A percentile compares a stretch with the other conserved stretches of the same genome.
Evolutionary conservation across 2,329 filamentous ascomycete species (phyloP).

Genomic region (Fusarium chaquense): DNA sequence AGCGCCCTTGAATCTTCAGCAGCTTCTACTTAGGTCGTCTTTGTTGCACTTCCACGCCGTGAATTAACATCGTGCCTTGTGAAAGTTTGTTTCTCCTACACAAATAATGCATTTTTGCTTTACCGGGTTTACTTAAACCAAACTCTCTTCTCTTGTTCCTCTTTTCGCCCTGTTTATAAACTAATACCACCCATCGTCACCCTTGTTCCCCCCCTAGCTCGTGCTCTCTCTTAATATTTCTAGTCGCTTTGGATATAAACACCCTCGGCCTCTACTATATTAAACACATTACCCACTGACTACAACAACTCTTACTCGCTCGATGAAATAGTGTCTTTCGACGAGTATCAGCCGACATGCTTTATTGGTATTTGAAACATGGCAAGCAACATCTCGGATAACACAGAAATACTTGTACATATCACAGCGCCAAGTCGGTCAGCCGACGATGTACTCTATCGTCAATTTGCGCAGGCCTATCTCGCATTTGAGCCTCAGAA

Average conservation of each 20-base stretch:
- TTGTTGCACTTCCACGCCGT: conserved; percentile 3
- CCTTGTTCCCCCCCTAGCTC: conserved; percentile 26
- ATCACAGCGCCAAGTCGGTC: conserved; percentile 63
- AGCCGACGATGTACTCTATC: conserved; percentile 62
- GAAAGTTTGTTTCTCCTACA: conserved; percentile 14
- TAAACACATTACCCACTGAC: not conserved
- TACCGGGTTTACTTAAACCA: conserved; percentile 1
- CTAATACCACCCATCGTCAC: conserved; percentile 1
- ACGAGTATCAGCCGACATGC: conserved; percentile 41
- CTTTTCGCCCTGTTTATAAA: conserved; percentile 7
- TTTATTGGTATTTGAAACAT: conserved; percentile 41
- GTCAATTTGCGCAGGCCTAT: conserved; percentile 64
- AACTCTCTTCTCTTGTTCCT: conserved; percentile 3
- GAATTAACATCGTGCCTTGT: conserved; percentile 22
- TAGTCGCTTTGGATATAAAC: conserved; percentile 17
- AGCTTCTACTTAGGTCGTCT: conserved; percentile 9
- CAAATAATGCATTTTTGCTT: not conserved
- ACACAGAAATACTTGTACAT: conserved; percentile 68
- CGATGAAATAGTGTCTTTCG: conserved; percentile 13
- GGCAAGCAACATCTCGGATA: conserved; percentile 43
- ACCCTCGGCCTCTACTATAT: conserved; percentile 6
- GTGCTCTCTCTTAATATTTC: conserved; percentile 28
- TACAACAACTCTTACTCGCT: not conserved
- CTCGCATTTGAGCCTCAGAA: conserved; percentile 58
- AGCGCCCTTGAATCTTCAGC: conserved; percentile 26